Percentiles rank a stretch among this genome's conserved stretches.
These are phyloP conservation scores for Mycena capillaripes DNA, from an alignment of 768 basidiomycete genomes.

Conservation along the genomic window DNA sequence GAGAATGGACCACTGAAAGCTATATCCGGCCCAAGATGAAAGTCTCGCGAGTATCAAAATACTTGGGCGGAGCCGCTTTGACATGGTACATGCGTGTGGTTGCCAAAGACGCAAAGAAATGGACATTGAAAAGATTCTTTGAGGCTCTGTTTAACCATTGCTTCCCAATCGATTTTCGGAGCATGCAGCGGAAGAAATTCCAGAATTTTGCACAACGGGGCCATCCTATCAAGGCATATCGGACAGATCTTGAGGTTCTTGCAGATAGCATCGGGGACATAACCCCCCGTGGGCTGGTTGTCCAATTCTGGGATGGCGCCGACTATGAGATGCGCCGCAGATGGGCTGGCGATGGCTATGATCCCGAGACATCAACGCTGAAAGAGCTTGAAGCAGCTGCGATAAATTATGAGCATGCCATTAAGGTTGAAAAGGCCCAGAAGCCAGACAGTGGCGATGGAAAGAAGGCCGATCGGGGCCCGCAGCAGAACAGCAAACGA, in stretches of 20 bases:
- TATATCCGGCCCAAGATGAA: slow-evolving; percentile 16
- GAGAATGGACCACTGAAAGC: slow-evolving; percentile 16
- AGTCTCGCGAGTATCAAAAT: background rate
- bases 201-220: slow-evolving; percentile 24
- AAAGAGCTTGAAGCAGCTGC: slow-evolving; percentile 9
- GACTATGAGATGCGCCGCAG: slow-evolving; percentile 11
- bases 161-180: slow-evolving; percentile 35
- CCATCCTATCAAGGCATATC: slow-evolving; percentile 24
- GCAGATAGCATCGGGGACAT: slow-evolving; percentile 32
- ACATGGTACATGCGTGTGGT: slow-evolving; percentile 29
- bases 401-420: slow-evolving; percentile 21
- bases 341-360: slow-evolving; percentile 30
- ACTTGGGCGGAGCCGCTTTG: slow-evolving; percentile 6
- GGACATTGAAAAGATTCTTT: slow-evolving; percentile 23
- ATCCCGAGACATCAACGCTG: slow-evolving; percentile 6
- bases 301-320: slow-evolving; percentile 33
- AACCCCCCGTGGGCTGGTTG: slow-evolving; percentile 5
- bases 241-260: slow-evolving; percentile 15
- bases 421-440: slow-evolving; percentile 9
- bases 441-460: background rate
- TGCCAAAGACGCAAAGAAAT: slow-evolving; percentile 15
- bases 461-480: background rate
- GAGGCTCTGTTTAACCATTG: slow-evolving; percentile 27
- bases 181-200: slow-evolving; percentile 33
- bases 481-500: background rate